Base-by-base conservation (phyloP, 768 basidiomycete species). In the Hygrophoropsis aurantiaca region DNA sequence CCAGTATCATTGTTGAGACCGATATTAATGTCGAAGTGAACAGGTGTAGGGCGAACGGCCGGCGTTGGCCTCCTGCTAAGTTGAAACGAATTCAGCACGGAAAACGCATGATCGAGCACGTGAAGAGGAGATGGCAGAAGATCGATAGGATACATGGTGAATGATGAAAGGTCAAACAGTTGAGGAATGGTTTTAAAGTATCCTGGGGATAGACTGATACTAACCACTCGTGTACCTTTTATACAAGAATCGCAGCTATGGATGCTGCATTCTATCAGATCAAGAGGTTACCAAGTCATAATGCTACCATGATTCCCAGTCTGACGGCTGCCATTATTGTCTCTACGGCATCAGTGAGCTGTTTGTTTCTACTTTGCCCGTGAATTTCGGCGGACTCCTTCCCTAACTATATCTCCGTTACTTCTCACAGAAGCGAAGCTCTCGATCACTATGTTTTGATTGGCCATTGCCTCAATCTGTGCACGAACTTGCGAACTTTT, bases 1-100 rank as follows among this genome's bases (percentile, higher is more conserved):
- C 95, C 95, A 0, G 89, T 85, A 11, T 77, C 65, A 8, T 77
- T 56, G 54, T 82, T 54, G 13, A 56, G 57, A 24, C 70, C 50
- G 44, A 67, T 60, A 44, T 69, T 58, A 15, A 85, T 64, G 54
- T 85, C 83, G 47, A 81, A 84, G 47, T 81, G 74, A 2, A 61
- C 55, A 16, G 71, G 72, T 10, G 68, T 59, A 35, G 65, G 71
- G 21, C 67, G 69, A 21, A 60, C 62, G 11, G 63, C 56, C 39
- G 58, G 53, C 5, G 65, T 46, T 11, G 61, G 40, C 48, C 66
- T 64, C 48, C 64, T 51, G 51, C 52, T 60, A 25, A 64, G 61
- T 46, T 74, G 60, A 32, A 73, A 66, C 5, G 79, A 77, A 44
- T 71, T 72, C 43, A 81, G 63, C 21, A 77, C 53, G 24, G 73